phyloP scores from a whole-genome alignment of 306 rosid species.

The Cucumis cinereus region DNA sequence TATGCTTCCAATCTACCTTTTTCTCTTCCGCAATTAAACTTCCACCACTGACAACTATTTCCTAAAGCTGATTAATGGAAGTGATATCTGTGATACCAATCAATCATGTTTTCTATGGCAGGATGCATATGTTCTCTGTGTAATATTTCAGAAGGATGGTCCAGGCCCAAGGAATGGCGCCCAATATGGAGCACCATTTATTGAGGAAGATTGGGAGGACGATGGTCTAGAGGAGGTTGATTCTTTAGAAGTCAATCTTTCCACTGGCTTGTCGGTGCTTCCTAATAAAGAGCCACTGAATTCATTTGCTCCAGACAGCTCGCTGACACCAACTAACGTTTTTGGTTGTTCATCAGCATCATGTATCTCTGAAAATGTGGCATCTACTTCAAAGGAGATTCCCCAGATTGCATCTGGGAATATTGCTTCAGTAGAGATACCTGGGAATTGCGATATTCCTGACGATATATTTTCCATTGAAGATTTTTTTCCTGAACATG shows the following conservation, averaged over 20 bases:
- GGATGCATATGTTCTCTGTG: constrained; percentile 59
- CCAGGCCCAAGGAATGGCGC: constrained; percentile 59
- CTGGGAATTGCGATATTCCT: not conserved
- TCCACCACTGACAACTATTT: not conserved
- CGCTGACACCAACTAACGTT: constrained; percentile 4
- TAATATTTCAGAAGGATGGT: constrained; percentile 50
- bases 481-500: constrained; percentile 10
- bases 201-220: constrained; percentile 51
- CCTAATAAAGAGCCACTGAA: constrained; percentile 5
- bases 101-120: constrained; percentile 14
- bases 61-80: not conserved
- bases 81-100: not conserved
- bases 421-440: constrained; percentile 1
- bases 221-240: constrained; percentile 28
- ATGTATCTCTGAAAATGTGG: constrained; percentile 20
- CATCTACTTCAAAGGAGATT: not conserved
- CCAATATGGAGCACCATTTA: constrained; percentile 48
- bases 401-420: constrained; percentile 1
- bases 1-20: not conserved
- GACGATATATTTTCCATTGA: constrained; percentile 12
- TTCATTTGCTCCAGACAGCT: constrained; percentile 15
- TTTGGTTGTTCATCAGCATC: constrained; percentile 19
- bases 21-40: not conserved
- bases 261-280: constrained; percentile 5
- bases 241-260: constrained; percentile 11